Percentiles rank a stretch among this genome's conserved stretches.
phyloP scores from a whole-genome alignment of 257 asterid genomes.

The Plantago elongata region DNA sequence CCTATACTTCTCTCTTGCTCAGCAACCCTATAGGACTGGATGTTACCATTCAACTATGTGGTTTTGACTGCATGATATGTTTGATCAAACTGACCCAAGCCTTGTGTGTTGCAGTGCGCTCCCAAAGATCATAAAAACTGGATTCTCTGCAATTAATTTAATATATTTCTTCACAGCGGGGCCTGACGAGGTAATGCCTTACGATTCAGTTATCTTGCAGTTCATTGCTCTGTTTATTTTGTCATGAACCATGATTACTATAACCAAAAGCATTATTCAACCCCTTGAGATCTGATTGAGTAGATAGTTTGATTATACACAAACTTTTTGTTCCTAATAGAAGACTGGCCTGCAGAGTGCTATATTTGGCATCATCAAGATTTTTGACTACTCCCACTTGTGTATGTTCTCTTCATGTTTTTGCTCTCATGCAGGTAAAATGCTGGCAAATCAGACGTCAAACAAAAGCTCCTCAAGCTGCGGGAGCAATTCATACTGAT shows the following conservation, averaged over 20 bases:
- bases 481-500: slow-evolving; percentile 95
- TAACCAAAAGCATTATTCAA: too few relatives aligned
- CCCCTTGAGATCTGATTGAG: too few relatives aligned
- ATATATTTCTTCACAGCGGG: slow-evolving; percentile 99
- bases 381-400: too few relatives aligned
- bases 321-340: too few relatives aligned
- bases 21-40: slow-evolving; percentile 1
- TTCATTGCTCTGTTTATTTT: not conserved
- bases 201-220: not conserved
- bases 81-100: slow-evolving; percentile 23
- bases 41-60: not conserved
- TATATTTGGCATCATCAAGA: too few relatives aligned
- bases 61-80: slow-evolving; percentile 7
- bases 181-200: slow-evolving; percentile 85
- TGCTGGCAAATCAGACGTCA: slow-evolving; percentile 97
- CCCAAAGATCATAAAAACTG: slow-evolving; percentile 92
- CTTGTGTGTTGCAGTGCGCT: slow-evolving; percentile 61
- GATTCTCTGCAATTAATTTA: slow-evolving; percentile 95
- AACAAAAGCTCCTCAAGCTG: slow-evolving; percentile 96
- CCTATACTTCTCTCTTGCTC: too few relatives aligned
- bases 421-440: slow-evolving; percentile 55
- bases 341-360: too few relatives aligned
- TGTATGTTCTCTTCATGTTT: slow-evolving; percentile 2
- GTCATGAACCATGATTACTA: not conserved
- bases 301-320: too few relatives aligned